Percentiles rank a stretch among this genome's conserved stretches.
Conservation (phyloP, 306 rosid genomes). For the Sindora glabra region DNA sequence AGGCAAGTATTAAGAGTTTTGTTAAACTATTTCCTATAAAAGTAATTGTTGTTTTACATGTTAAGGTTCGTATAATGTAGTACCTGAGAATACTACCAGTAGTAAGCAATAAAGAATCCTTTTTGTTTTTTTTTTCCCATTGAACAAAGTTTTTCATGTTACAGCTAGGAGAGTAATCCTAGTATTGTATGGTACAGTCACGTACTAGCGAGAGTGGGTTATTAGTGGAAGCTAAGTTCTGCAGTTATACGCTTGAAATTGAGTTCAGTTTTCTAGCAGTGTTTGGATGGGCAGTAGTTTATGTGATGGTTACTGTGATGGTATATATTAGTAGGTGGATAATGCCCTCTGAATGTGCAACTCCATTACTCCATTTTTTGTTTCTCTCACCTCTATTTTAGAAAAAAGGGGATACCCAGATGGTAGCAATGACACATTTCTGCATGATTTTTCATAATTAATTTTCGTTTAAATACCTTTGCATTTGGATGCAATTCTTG, state of each 20-base stretch:
- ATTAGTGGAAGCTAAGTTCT: background rate
- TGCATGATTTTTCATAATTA: background rate
- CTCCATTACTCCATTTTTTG: background rate
- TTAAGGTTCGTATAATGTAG: background rate
- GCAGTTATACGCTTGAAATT: background rate
- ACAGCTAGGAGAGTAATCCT: no score
- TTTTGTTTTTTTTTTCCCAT: background rate
- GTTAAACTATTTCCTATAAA: slow-evolving; percentile 17
- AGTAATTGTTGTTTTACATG: background rate
- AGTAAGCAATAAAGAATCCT: background rate
- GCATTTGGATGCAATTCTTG: slow-evolving; percentile 14
- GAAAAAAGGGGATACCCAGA: background rate
- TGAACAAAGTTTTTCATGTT: no score
- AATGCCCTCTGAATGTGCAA: background rate
- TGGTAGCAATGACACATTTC: slow-evolving; percentile 9
- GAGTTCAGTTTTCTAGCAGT: background rate
- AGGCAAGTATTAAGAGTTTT: slow-evolving; percentile 45
- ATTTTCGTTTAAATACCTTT: slow-evolving; percentile 11
- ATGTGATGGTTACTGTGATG: background rate
- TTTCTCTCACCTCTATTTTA: background rate
- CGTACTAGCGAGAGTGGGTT: background rate
- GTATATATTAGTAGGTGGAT: background rate
- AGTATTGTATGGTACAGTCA: background rate
- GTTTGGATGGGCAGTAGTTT: background rate
- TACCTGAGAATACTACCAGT: background rate